Base-by-base conservation (phyloP, 805 yeast genomes). In the Lipomyces oligophaga region DNA sequence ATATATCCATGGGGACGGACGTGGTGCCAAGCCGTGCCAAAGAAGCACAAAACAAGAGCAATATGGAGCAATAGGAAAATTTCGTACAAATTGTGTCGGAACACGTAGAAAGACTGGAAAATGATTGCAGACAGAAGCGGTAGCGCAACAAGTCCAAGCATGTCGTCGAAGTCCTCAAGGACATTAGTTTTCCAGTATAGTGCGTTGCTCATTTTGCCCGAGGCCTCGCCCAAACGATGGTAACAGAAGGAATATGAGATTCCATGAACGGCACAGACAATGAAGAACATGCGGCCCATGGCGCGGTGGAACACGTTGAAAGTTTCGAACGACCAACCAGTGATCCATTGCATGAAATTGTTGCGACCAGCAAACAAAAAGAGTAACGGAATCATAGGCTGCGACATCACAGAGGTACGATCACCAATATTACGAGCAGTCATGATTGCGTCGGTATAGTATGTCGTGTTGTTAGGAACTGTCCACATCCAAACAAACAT, bases 311-410 rank as follows among this genome's bases (percentile, higher is more conserved):
- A 76, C 24, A 70, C 66, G 57, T 78, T 70, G 66, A 85, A 83
- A 1, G 82, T 72, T 11, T 79, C 66, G 55, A 76, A 80, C 0
- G 79, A 63, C 70, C 84, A 72, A 2, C 89, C 86, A 1, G 88
- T 75, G 4, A 81, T 43, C 60, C 67, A 68, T 52, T 76, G 74
- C 59, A 85, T 68, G 18, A 85, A 77, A 59, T 83, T 85, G 63
- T 85, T 85, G 58, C 93, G 70, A 25, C 83, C 82, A 4, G 86
- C 85, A 63, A 84, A 81, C 45, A 83, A 65, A 49, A 77, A 74
- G 15, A 79, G 61, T 5, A 74, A 61, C 0, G 93, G 90, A 47
- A 80, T 19, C 32, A 43, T 47, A 26, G 37, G 38, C 25, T 53
- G 40, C 0, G 57, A 43, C n/a, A 62, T 18, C 30, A 53, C 38